Evolutionary conservation across 2,329 filamentous ascomycete genomes (phyloP).

Genomic region (Mycosphaerelloides madeirae): DNA sequence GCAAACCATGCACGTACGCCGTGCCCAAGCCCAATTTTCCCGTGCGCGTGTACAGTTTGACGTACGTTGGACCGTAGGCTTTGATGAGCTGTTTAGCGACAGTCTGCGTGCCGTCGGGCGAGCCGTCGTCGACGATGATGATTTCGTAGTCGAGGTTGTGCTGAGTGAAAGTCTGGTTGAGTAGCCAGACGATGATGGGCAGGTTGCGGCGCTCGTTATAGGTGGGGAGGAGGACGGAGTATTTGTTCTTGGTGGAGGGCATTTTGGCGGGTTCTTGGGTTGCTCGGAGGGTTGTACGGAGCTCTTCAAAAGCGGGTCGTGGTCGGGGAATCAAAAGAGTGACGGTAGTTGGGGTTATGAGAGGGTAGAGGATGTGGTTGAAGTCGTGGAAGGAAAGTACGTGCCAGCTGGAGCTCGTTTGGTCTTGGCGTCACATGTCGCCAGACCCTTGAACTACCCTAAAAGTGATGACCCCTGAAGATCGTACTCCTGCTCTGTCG

Average conservation of each 20-base stretch:
- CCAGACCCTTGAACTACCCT: too few relatives aligned
- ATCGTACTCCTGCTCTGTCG: too few relatives aligned
- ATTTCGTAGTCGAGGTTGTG: slow-evolving; percentile 92
- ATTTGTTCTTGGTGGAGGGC: slow-evolving; percentile 68
- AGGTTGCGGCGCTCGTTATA: slow-evolving; percentile 98
- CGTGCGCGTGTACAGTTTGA: slow-evolving; percentile 78
- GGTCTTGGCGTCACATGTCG: too few relatives aligned
- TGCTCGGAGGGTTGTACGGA: background rate
- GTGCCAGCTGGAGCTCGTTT: too few relatives aligned
- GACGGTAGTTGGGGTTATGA: slow-evolving; percentile 13
- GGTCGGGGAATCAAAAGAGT: slow-evolving; percentile 7
- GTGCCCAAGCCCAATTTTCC: slow-evolving; percentile 97
- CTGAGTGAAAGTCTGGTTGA: slow-evolving; percentile 86
- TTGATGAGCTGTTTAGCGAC: slow-evolving; percentile 86
- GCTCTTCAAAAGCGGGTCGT: background rate
- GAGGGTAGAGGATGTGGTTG: too few relatives aligned
- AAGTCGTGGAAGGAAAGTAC: too few relatives aligned
- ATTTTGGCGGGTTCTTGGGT: slow-evolving; percentile 17
- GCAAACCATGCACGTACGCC: slow-evolving; percentile 89
- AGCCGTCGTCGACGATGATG: slow-evolving; percentile 96
- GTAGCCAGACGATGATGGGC: slow-evolving; percentile 89
- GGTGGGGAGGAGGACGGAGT: slow-evolving; percentile 94
- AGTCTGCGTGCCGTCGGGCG: slow-evolving; percentile 88
- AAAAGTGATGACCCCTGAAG: too few relatives aligned
- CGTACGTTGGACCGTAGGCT: slow-evolving; percentile 62